Base-by-base conservation (phyloP, 2,329 filamentous ascomycete species). In the Penicillium sp. region DNA sequence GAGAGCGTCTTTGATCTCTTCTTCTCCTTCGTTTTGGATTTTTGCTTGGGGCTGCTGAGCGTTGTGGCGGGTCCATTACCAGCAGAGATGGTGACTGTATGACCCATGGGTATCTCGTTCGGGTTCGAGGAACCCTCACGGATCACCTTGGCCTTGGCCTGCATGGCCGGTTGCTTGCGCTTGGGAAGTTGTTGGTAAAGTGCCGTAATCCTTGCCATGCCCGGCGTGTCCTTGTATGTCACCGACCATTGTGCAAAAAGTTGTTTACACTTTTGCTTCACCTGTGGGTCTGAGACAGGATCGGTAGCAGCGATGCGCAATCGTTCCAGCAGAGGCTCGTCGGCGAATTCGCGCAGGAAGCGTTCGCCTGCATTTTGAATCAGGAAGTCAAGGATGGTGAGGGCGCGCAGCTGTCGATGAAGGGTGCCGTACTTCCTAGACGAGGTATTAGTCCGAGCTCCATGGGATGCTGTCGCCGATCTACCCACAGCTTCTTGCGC, bases 301-400 rank as follows among this genome's bases (percentile, higher is more conserved):
- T 95, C 93, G 19, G 91, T 93, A 37, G 91, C 93, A 66, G 94
- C 90, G 37, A 98, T 89, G 25, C 95, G 88, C 55, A 99, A 83
- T 26, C 95, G 90, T 78, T 99, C 95, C 62, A 99, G 85, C 42
- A 99, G 82, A 33, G 93, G 91, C 74, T 97, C 93, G 71, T 99
- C 94, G 10, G 89, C 91, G 75, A 98, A 97, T 16, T 86, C 85
- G 52, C 91, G 87, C 76, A 97, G 91, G 73, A 98, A 97, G 13
- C 89, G 87, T 13, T 89, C 84, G 1, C 94, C 94, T 2, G 93
- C 93, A 79, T 99, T 99, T 73, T 97, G 92, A 62, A 99, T 95
- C 42, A 99, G 83, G 45, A 91, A 93, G 75, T 99, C 95, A 1
- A 99, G 85, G 53, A 99, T 89, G 11, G 90, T 89, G 25, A 99